A percentile compares a stretch with the other conserved stretches of the same genome.
Conservation (phyloP, 2,329 filamentous ascomycete species). For the Colletotrichum viniferum region DNA sequence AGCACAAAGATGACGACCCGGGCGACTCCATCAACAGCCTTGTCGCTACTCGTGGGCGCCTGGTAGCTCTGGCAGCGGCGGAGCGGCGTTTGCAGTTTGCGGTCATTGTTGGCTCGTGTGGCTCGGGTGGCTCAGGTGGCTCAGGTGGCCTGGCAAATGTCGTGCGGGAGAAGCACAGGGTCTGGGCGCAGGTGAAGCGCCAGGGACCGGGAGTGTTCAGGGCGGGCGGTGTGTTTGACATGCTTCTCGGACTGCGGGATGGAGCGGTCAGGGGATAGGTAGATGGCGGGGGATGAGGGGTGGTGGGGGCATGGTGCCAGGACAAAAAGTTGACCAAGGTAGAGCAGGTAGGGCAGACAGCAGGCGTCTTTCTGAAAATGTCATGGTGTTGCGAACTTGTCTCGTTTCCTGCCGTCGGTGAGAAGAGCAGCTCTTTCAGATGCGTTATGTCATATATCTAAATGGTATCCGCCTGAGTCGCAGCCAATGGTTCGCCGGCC, state of each 20-base stretch:
- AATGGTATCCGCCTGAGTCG: neutral
- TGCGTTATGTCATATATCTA: neutral
- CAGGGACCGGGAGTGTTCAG: neutral
- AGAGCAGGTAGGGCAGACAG: neutral
- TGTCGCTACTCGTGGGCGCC: neutral
- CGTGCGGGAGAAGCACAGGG: neutral
- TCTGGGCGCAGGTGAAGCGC: neutral
- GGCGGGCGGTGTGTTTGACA: neutral
- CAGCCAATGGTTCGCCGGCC: neutral
- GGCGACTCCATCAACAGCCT: neutral
- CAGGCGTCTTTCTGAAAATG: neutral
- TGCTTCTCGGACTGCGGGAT: neutral
- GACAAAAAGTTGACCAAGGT: neutral
- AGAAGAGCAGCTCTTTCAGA: neutral
- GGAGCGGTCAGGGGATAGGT: neutral
- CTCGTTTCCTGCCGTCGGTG: neutral
- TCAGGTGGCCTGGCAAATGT: neutral
- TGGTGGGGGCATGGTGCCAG: neutral
- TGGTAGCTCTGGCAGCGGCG: neutral
- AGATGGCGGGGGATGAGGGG: neutral
- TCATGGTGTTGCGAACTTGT: neutral
- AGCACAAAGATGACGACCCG: too few species aligned
- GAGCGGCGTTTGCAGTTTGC: neutral
- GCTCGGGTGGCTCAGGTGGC: neutral
- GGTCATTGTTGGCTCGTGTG: neutral